These are phyloP conservation scores for Saturnispora ahearnii DNA, from an alignment of 805 yeast species.

Conservation along the genomic window DNA sequence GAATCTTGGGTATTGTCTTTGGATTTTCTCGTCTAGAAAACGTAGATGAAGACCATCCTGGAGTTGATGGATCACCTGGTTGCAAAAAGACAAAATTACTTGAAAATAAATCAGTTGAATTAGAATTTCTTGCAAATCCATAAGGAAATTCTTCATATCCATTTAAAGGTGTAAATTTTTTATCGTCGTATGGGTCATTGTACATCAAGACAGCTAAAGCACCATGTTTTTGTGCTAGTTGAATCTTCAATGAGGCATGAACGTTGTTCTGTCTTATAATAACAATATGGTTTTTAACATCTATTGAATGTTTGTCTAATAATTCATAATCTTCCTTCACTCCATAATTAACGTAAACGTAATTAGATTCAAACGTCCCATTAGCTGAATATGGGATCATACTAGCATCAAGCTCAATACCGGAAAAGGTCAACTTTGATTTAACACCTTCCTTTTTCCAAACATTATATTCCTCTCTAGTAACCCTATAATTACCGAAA, in stretches of 20 bases:
- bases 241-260: constrained; percentile 47
- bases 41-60: constrained; percentile 53
- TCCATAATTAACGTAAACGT: constrained; percentile 56
- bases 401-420: constrained; percentile 36
- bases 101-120: constrained; percentile 53
- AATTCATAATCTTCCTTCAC: constrained; percentile 41
- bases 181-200: constrained; percentile 54
- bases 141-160: constrained; percentile 52
- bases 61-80: constrained; percentile 77
- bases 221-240: constrained; percentile 53
- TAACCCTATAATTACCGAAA: constrained; percentile 30
- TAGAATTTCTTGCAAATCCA: constrained; percentile 59
- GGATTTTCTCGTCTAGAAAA: constrained; percentile 33
- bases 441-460: constrained; percentile 27
- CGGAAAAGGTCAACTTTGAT: constrained; percentile 12
- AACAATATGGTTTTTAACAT: constrained; percentile 47
- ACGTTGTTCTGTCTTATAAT: constrained; percentile 44
- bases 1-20: constrained; percentile 39
- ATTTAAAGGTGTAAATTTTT: constrained; percentile 41
- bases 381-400: constrained; percentile 51
- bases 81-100: constrained; percentile 46
- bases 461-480: constrained; percentile 46
- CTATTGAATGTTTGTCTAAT: constrained; percentile 33
- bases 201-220: constrained; percentile 54
- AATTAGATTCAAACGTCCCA: constrained; percentile 50